Percentiles rank a stretch among this genome's conserved stretches.
phyloP scores from a whole-genome alignment of 164 flowering plant genomes.

The Aristolochia fimbriata region DNA sequence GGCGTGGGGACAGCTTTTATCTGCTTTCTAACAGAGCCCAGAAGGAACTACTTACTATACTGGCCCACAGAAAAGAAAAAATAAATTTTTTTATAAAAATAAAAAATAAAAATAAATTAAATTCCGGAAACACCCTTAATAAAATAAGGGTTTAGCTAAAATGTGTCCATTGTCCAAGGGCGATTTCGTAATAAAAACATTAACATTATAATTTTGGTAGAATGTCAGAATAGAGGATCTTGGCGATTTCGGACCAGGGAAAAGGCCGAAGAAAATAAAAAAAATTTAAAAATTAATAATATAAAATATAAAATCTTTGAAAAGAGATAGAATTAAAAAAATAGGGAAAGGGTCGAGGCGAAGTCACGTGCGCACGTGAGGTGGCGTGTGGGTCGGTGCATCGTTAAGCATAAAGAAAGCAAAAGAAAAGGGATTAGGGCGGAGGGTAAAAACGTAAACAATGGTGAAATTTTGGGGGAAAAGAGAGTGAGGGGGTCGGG shows the following conservation, averaged over 20 bases:
- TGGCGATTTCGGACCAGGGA: not conserved
- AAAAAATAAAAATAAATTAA: not conserved
- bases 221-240: not conserved
- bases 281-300: too few species aligned
- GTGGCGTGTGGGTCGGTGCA: constrained; percentile 3
- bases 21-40: not conserved
- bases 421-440: not conserved
- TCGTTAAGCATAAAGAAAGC: constrained; percentile 2
- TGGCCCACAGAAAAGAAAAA: too few species aligned
- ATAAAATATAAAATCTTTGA: too few species aligned
- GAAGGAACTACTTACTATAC: not conserved
- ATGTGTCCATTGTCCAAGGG: too few species aligned
- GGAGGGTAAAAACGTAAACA: not conserved
- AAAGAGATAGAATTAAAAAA: too few species aligned
- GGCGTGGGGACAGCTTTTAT: constrained; percentile 3
- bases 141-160: too few species aligned
- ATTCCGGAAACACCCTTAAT: not conserved
- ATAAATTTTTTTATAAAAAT: not conserved
- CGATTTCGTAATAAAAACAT: too few species aligned
- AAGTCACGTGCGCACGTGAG: constrained; percentile 7
- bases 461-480: not conserved
- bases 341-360: not conserved
- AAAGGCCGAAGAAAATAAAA: not conserved
- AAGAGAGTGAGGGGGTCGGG: not conserved
- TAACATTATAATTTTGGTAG: not conserved